Evolutionary conservation across 1,139 yeast genomes (phyloP).

Genomic region (Saccharomycopsis crataegensis): DNA sequence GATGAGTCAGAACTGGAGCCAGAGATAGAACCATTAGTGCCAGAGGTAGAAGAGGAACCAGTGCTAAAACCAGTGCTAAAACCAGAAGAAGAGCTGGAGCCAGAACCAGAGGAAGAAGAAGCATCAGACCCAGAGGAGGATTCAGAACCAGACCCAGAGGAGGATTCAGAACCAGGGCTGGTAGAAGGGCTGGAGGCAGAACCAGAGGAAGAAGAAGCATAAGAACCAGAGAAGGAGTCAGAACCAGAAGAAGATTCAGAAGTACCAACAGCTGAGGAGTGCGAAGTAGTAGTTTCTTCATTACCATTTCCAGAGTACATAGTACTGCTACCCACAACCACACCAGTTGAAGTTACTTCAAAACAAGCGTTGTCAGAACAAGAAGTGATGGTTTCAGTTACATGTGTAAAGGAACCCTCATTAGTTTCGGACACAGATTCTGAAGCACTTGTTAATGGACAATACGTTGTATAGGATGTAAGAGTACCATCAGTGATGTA

Average conservation of each 20-base stretch:
- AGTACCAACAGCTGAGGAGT: background rate
- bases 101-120: conserved; percentile 24
- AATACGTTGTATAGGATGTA: too few species aligned
- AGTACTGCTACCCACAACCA: too few species aligned
- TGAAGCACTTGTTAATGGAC: too few species aligned
- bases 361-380: too few species aligned
- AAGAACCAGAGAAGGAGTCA: background rate
- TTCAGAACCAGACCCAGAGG: conserved; percentile 17
- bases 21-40: background rate
- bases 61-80: conserved; percentile 19
- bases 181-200: background rate
- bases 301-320: too few species aligned
- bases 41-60: conserved; percentile 21
- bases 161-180: background rate
- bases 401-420: too few species aligned
- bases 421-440: too few species aligned
- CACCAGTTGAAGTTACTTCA: too few species aligned
- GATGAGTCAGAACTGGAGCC: conserved; percentile 19
- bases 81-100: background rate
- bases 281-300: background rate
- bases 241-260: background rate
- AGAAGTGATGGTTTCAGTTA: too few species aligned
- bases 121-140: conserved; percentile 22
- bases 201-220: background rate
- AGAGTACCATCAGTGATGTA: too few species aligned